Evolutionary conservation across 108 stramenopile species (phyloP), one percentile per base, ranked within the genome.

Genomic region (Pseudonitzschia pungens): DNA sequence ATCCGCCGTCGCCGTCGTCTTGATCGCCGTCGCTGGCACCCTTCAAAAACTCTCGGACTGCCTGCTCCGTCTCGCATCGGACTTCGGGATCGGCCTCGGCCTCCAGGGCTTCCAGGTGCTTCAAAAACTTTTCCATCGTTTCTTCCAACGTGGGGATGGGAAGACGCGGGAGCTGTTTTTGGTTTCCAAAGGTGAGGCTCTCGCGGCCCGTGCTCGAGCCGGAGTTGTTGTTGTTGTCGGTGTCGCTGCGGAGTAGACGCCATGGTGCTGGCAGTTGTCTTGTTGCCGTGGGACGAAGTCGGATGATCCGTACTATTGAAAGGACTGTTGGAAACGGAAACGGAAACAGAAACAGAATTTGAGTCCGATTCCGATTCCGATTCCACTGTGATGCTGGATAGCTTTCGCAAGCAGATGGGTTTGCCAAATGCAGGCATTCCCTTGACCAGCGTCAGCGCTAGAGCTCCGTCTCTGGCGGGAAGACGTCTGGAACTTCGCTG

Each of bases 101-200:
- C 12, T 89, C 77, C 14, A 95, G 68, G 4, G 90, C 82, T 31
- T 83, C 58, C 20, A 95, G 45, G 20, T 66, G 22, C 10, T 65
- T 33, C 11, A 79, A 67, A 64, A 92, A 89, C 24, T 85, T 86
- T 16, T 82, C 64, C 36, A 91, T 67, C 16, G 94, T 95, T 42
- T 91, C 90, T 32, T 89, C 83, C 26, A 95, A 79, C 0, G 80
- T 70, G 11, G 94, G 94, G 68, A 95, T 90, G 43, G 94, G 94
- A 5, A 95, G 76, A 40, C 88, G 80, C 4, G 88, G 81, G 6
- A 93, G 63, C 7, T 65, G 52, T 8, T 68, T 55, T 76, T 93
- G 92, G 21, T 58, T 45, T 27, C 68, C 78, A 64, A 72, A 92
- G 20, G 91, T 92, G 18, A 73, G 40, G 59, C 75, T 62, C 14